Conservation (phyloP, 2,329 filamentous ascomycete species). For the Monilinia vaccinii-corymbosi region DNA sequence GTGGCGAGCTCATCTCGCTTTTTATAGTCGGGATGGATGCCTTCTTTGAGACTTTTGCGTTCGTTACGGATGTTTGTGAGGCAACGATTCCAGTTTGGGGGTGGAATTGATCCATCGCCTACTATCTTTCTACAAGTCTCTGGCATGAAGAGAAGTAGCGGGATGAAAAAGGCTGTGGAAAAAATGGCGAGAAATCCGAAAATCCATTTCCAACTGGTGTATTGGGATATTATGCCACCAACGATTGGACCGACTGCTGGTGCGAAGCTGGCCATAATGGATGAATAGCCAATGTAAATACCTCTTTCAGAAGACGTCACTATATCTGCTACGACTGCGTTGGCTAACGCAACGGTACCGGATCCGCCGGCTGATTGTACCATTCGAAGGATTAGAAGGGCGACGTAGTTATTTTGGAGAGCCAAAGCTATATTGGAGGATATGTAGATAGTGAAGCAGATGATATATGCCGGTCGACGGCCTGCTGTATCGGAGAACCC, state of each 20-base stretch:
- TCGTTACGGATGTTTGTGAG: conserved; percentile 30
- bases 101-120: conserved; percentile 46
- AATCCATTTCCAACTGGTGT: conserved; percentile 29
- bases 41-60: conserved; percentile 12
- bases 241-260: conserved; percentile 20
- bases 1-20: conserved; percentile 12
- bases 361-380: conserved; percentile 45
- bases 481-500: conserved; percentile 46
- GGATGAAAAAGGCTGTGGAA: conserved; percentile 15
- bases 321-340: conserved; percentile 54
- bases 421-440: conserved; percentile 46
- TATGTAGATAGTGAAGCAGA: conserved; percentile 45
- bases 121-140: conserved; percentile 43
- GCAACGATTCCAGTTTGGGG: conserved; percentile 46
- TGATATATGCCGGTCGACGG: conserved; percentile 43
- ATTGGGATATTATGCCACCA: conserved; percentile 20
- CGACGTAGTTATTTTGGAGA: conserved; percentile 38
- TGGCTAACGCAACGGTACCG: conserved; percentile 47
- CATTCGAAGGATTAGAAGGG: conserved; percentile 44
- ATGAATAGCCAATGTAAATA: conserved; percentile 58
- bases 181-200: conserved; percentile 41
- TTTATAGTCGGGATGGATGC: conserved; percentile 13
- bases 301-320: conserved; percentile 49
- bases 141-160: conserved; percentile 35
- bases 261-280: conserved; percentile 44